phyloP scores from a whole-genome alignment of 805 yeast genomes.

The Wickerhamiella dianesei region DNA sequence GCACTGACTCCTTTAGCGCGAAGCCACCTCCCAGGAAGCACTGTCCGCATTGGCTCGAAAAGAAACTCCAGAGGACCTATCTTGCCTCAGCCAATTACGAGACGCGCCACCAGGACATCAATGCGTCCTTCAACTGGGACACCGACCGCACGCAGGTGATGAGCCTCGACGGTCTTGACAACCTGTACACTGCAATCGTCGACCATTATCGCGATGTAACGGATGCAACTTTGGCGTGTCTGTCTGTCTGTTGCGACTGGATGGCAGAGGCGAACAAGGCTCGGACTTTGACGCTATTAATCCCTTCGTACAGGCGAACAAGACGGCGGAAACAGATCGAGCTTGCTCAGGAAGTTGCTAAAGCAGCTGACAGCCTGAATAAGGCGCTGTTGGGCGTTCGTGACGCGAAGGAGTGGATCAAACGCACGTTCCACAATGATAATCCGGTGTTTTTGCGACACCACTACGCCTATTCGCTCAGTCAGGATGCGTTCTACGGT shows the following conservation, averaged over 20 bases:
- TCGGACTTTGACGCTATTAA: neutral
- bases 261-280: neutral
- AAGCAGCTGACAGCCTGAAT: too few species aligned
- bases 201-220: neutral
- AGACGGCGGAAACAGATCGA: neutral
- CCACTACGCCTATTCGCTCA: neutral
- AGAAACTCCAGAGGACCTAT: neutral
- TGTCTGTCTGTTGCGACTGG: neutral
- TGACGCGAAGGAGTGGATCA: neutral
- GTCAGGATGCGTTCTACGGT: slow-evolving; percentile 7
- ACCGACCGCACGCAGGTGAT: neutral
- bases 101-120: neutral
- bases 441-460: neutral
- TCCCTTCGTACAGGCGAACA: neutral
- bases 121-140: neutral
- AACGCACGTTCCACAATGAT: neutral
- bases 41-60: neutral
- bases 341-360: neutral
- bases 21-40: neutral
- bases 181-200: neutral
- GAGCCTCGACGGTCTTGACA: slow-evolving; percentile 12
- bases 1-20: too few species aligned
- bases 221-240: neutral
- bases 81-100: neutral
- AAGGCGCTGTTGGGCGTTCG: too few species aligned